These are phyloP conservation scores for Ceratobasidium sp. DNA, from an alignment of 1,284 basidiomycete species.

Conservation along the genomic window DNA sequence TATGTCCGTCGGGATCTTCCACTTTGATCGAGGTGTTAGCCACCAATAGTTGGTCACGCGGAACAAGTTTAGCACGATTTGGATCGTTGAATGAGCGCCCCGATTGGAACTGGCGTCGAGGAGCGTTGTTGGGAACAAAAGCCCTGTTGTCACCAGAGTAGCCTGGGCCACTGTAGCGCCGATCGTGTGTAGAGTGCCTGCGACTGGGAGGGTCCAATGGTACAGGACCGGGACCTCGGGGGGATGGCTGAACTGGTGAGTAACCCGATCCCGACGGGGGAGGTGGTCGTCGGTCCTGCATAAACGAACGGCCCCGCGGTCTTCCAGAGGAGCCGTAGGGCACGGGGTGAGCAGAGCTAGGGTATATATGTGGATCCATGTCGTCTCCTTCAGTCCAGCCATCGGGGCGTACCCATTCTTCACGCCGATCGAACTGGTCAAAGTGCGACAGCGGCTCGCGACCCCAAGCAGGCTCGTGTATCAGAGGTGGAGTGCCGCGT, in stretches of 20 bases:
- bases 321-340: constrained; percentile 8
- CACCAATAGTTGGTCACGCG: constrained; percentile 26
- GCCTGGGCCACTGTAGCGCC: constrained; percentile 31
- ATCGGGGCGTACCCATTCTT: constrained; percentile 30
- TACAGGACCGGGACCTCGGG: constrained; percentile 8
- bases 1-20: constrained; percentile 20
- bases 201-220: constrained; percentile 21
- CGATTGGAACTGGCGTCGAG: constrained; percentile 17
- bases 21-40: constrained; percentile 27
- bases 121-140: constrained; percentile 6
- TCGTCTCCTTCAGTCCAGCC: constrained; percentile 11
- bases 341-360: neutral
- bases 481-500: constrained; percentile 23
- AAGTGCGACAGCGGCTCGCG: constrained; percentile 20
- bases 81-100: constrained; percentile 18
- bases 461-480: constrained; percentile 29
- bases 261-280: constrained; percentile 9
- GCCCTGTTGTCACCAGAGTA: constrained; percentile 23
- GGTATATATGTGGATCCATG: neutral
- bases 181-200: constrained; percentile 28
- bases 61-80: constrained; percentile 17
- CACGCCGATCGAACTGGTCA: constrained; percentile 23
- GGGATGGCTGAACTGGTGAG: constrained; percentile 3
- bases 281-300: constrained; percentile 19
- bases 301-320: constrained; percentile 22